These are phyloP conservation scores for Aphanomyces euteiches DNA, from an alignment of 352 stramenopile genomes.

Conservation along the genomic window DNA sequence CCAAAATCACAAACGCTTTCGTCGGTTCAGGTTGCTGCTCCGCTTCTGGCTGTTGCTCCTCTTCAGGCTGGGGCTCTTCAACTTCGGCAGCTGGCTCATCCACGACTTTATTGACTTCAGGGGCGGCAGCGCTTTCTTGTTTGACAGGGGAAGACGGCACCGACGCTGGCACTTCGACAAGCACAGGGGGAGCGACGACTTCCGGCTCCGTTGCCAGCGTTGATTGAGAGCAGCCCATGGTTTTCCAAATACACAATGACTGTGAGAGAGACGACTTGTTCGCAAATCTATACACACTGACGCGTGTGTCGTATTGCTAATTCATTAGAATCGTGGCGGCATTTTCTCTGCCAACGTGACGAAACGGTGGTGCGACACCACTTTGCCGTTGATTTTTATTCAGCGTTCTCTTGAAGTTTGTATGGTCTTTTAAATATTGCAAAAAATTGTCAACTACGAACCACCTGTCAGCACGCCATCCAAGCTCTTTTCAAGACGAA, in stretches of 20 bases:
- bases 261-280: background rate
- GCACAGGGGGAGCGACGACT: background rate
- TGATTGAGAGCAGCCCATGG: slow-evolving; percentile 14
- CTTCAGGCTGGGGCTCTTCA: background rate
- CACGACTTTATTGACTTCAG: background rate
- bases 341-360: too few relatives aligned
- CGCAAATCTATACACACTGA: background rate
- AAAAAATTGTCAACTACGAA: too few relatives aligned
- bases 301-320: background rate
- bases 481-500: too few relatives aligned
- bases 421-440: too few relatives aligned
- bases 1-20: slow-evolving; percentile 7
- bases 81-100: background rate
- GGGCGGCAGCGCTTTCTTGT: background rate
- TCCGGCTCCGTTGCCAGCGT: background rate
- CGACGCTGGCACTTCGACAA: background rate
- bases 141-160: background rate
- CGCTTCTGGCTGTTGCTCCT: background rate
- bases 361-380: too few relatives aligned
- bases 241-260: background rate
- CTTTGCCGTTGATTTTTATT: too few relatives aligned
- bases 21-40: background rate
- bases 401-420: too few relatives aligned
- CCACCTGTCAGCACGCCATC: too few relatives aligned
- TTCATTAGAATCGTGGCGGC: too few relatives aligned